These are phyloP conservation scores for Verticillium alfalfae DNA, from an alignment of 2,329 filamentous ascomycete genomes.

Conservation along the genomic window DNA sequence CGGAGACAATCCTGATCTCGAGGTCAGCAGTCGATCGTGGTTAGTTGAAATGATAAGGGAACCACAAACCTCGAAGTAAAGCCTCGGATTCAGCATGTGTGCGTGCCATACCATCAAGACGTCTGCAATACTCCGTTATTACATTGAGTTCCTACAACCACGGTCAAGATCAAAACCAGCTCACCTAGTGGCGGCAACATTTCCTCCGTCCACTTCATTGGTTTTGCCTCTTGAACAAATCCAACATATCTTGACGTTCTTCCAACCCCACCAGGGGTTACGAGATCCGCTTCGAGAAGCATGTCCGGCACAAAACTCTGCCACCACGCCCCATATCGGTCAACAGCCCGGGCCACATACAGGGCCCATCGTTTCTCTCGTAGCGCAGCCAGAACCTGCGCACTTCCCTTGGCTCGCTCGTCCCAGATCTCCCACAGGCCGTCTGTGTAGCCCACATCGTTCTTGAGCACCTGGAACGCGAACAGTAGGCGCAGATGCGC, in stretches of 20 bases:
- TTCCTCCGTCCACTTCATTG: conserved; percentile 24
- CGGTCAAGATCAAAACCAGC: conserved; percentile 26
- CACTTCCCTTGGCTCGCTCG: conserved; percentile 20
- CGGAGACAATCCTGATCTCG: conserved; percentile 48
- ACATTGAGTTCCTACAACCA: no score
- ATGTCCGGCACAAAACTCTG: conserved; percentile 20
- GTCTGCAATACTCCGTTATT: conserved; percentile 31
- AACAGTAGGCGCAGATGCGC: conserved; percentile 61
- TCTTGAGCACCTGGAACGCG: conserved; percentile 56
- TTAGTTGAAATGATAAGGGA: neutral
- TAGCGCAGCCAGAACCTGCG: conserved; percentile 38
- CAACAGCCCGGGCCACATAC: conserved; percentile 57
- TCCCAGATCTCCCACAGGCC: conserved; percentile 56
- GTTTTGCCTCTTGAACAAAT: conserved; percentile 17
- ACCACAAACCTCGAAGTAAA: conserved; percentile 46
- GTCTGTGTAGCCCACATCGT: conserved; percentile 52
- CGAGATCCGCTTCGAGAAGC: conserved; percentile 20
- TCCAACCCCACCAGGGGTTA: conserved; percentile 2
- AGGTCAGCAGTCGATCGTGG: neutral
- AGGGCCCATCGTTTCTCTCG: conserved; percentile 64
- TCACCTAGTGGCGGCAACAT: conserved; percentile 44
- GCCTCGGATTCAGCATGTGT: conserved; percentile 63
- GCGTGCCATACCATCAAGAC: conserved; percentile 70
- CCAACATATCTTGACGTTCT: conserved; percentile 14
- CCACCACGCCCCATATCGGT: conserved; percentile 61